phyloP scores from a whole-genome alignment of 257 asterid species.

The Henckelia pumila region DNA sequence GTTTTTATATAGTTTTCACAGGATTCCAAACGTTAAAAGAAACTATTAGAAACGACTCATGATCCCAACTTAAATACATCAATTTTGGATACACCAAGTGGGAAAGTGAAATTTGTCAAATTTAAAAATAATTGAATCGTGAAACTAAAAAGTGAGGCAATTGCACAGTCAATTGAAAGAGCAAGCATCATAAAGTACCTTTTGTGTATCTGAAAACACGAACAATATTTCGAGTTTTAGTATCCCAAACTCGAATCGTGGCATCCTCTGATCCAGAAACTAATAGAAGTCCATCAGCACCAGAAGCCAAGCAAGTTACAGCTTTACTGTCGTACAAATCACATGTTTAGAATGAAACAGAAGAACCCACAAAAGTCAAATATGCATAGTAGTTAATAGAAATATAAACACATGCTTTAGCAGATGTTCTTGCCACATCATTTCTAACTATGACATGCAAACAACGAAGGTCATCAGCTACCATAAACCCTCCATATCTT shows the following conservation, averaged over 20 bases:
- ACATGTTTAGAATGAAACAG: slow-evolving; percentile 4
- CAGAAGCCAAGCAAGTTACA: slow-evolving; percentile 77
- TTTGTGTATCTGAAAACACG: slow-evolving; percentile 70
- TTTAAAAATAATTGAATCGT: not conserved
- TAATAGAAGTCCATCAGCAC: slow-evolving; percentile 64
- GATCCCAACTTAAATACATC: not conserved
- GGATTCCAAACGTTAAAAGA: not conserved
- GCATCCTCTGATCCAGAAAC: slow-evolving; percentile 95
- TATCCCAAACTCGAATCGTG: slow-evolving; percentile 84
- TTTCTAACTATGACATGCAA: slow-evolving; percentile 1
- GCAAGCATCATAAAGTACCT: slow-evolving; percentile 43
- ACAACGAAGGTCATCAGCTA: not conserved
- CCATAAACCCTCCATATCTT: not conserved
- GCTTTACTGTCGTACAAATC: slow-evolving; percentile 66
- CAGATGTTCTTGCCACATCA: not conserved
- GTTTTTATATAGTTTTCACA: not conserved
- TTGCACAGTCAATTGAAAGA: not conserved
- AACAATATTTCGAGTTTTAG: slow-evolving; percentile 54
- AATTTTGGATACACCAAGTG: too few species aligned
- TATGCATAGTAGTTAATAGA: slow-evolving; percentile 18
- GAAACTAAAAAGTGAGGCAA: not conserved
- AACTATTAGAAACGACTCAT: not conserved
- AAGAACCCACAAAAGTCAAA: slow-evolving; percentile 7
- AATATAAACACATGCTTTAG: not conserved
- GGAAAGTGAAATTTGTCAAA: not conserved